These are phyloP conservation scores for Durio zibethinus DNA, from an alignment of 345 rosid genomes.

Conservation along the genomic window DNA sequence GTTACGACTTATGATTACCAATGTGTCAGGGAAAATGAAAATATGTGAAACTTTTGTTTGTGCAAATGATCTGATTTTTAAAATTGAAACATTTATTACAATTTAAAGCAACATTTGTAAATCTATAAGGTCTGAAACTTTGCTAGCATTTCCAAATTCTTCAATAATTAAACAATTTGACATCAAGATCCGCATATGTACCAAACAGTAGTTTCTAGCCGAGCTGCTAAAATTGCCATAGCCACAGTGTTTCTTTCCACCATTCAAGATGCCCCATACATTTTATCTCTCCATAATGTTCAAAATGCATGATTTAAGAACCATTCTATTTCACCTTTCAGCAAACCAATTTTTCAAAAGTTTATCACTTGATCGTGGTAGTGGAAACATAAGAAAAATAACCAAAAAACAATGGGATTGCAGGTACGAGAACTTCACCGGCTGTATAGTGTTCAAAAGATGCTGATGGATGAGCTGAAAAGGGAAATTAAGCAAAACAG, in stretches of 20 bases:
- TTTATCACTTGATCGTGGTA: not conserved
- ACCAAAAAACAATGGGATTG: constrained; percentile 14
- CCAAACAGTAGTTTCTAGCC: no score
- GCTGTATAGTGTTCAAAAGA: constrained; percentile 62
- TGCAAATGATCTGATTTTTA: no score
- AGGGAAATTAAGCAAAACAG: constrained; percentile 39
- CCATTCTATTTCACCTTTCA: not conserved
- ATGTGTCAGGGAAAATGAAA: no score
- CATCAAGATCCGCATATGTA: no score
- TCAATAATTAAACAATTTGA: no score
- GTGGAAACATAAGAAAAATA: not conserved
- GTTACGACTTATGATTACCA: not conserved
- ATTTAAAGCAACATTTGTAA: no score
- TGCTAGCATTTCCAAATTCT: no score
- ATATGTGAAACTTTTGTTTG: no score
- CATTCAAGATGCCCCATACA: not conserved
- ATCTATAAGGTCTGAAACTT: no score
- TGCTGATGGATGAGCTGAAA: constrained; percentile 59
- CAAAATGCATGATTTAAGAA: not conserved
- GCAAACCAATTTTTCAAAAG: not conserved
- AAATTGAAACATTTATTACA: no score
- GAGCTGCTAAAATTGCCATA: no score
- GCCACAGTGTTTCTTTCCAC: not conserved
- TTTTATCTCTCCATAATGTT: not conserved
- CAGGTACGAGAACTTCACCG: constrained; percentile 88